Base-by-base conservation (phyloP, 768 basidiomycete genomes). In the Albatrellus ellisii region DNA sequence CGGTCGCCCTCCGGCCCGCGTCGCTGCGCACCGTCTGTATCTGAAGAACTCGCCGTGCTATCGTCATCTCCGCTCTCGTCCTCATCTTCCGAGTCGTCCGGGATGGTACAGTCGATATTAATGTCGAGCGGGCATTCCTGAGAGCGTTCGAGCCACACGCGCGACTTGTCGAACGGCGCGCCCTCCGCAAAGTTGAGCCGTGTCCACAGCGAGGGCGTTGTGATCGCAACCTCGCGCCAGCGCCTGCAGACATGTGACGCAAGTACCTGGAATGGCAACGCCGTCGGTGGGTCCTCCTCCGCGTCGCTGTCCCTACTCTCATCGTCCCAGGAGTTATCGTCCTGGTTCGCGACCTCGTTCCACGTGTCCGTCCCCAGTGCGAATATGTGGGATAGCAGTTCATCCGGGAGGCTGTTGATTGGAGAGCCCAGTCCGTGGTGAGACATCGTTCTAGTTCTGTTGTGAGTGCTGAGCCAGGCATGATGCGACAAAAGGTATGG, bases 241-340 rank as follows among this genome's bases (percentile, higher is more conserved):
- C 67, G 72, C 20, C 51, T 59, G 55, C 77, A 80, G 8, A 79
- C 69, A 49, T 77, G 77, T 14, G 77, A 77, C 11, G 69, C 73
- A 49, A 75, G 59, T 22, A 76, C 59, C 48, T 70, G 67, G 53
- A 76, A 77, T 2, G 62, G 44, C 26, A 57, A 58, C 34, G 34
- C 34, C 35, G 27, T 36, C 28, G 27, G 33, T 0, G n/a, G n/a
- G 34, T 39, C 38, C 15, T 27, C 35, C 12, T 9, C 39, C 27
- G 28, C 41, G 9, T 54, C 48, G 8, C 36, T 38, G 8, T 54
- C 53, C 12, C 46, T 39, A 1, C 53, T 53, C 0, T 40, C 28
- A 6, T 22, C 56, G 21, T 43, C 42, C 1, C 41, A 52, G 7
- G 44, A 51, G 9, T 56, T 55, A 6, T 57, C 51, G 32, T 54